Evolutionary conservation across 768 basidiomycete species (phyloP).

Genomic region (Russula vinacea): DNA sequence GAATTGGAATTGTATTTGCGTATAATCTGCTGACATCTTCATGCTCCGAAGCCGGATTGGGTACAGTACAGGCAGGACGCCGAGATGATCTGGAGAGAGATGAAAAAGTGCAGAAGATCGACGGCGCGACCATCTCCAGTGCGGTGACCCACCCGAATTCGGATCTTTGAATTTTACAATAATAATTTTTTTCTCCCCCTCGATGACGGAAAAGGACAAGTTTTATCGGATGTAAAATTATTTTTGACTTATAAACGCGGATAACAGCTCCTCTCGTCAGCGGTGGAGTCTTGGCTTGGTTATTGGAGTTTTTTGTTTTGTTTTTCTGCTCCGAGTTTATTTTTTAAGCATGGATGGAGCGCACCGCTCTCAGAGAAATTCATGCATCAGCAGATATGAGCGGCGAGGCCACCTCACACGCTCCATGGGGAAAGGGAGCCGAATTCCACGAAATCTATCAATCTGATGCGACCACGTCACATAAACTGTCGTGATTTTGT

Average conservation of each 20-base stretch:
- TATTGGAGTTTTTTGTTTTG: too few species aligned
- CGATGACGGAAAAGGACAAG: neutral
- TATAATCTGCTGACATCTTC: slow-evolving; percentile 6
- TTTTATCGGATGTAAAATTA: neutral
- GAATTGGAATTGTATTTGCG: neutral
- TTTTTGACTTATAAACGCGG: neutral
- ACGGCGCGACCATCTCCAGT: slow-evolving; percentile 9
- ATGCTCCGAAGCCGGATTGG: slow-evolving; percentile 1
- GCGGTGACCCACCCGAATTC: slow-evolving; percentile 3
- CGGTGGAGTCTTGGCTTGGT: neutral
- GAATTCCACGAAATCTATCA: slow-evolving; percentile 18
- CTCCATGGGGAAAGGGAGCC: slow-evolving; percentile 26
- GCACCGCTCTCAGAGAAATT: slow-evolving; percentile 9
- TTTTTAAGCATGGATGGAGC: slow-evolving; percentile 7
- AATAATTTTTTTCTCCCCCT: neutral
- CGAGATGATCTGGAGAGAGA: neutral
- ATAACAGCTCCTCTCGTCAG: neutral
- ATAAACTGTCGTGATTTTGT: slow-evolving; percentile 11
- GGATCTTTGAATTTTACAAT: slow-evolving; percentile 1
- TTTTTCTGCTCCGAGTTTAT: neutral
- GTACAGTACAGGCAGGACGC: neutral
- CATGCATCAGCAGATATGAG: neutral
- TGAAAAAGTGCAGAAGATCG: neutral
- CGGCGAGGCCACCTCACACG: slow-evolving; percentile 3
- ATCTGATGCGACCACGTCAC: slow-evolving; percentile 25